Base-by-base conservation (phyloP, 805 yeast genomes). In the Wickerhamomyces canadensis region DNA sequence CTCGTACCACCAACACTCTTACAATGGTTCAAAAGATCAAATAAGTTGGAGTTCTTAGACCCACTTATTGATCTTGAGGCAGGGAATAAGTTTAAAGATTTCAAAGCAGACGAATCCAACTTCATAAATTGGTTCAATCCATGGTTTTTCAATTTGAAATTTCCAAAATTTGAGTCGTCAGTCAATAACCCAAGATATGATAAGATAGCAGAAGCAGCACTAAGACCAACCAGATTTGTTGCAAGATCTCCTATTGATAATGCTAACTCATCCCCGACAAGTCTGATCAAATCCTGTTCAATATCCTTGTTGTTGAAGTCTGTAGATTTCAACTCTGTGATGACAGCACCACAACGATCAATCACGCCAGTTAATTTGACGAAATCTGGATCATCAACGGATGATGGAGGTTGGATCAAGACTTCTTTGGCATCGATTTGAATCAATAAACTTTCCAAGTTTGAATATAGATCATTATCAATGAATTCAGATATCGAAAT, bases 371-470 rank as follows among this genome's bases (percentile, higher is more conserved):
- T 64, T 37, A 91, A 65, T 55, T 87, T 88, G 33, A 69, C 67
- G 34, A 73, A 61, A 40, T 83, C 91, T 5, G 74, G 62, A 38
- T 76, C 82, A 36, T 52, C 57, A 16, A 43, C 33, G 10, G 43
- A 34, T 42, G 68, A 18, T 10, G 52, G 52, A 1, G 40, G 61
- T 11, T 82, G 80, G 6, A 91, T 50, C 13, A 93, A 55, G 28
- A 87, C 80, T 55, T 93, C 98, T 51, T 83, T 85, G 6, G 88
- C 86, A 16, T 95, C 96, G 25, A 88, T 65, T 58, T 93, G 99
- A 48, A 93, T 82, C 41, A 89, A 59, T 34, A 88, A 68, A 33
- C 94, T 80, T 57, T 93, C 98, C 44, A 91, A 60, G 54, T 89
- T 91, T 2, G 95, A 80, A 49, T 75, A 88, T 9, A 87, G 68